Conservation (phyloP, 331 rosid genomes). For the Phaseolus coccineus region DNA sequence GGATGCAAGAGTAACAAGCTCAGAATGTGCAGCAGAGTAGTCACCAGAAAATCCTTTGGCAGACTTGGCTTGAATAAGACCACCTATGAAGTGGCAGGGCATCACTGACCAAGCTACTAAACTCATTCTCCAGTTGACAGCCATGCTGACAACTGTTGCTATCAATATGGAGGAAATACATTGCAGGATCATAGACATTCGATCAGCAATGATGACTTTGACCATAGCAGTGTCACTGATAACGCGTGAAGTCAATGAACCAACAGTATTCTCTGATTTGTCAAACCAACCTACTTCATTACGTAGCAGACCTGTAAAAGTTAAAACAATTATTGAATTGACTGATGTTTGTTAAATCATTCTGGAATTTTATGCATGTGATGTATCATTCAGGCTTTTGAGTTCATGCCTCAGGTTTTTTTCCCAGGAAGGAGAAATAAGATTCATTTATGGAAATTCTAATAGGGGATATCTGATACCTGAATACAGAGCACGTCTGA, state of each 20-base stretch:
- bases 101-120: slow-evolving; percentile 97
- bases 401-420: slow-evolving; percentile 1
- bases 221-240: slow-evolving; percentile 82
- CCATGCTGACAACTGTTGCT: slow-evolving; percentile 84
- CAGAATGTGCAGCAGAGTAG: slow-evolving; percentile 69
- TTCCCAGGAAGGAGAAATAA: slow-evolving; percentile 14
- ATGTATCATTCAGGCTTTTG: slow-evolving; percentile 19
- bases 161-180: slow-evolving; percentile 86
- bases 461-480: slow-evolving; percentile 55
- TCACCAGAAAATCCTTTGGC: slow-evolving; percentile 94
- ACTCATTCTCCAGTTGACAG: slow-evolving; percentile 84
- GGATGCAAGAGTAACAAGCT: slow-evolving; percentile 75
- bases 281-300: slow-evolving; percentile 95
- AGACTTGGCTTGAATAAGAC: slow-evolving; percentile 88
- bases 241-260: slow-evolving; percentile 77
- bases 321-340: not conserved
- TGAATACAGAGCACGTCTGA: slow-evolving; percentile 72
- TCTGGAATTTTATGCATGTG: slow-evolving; percentile 9
- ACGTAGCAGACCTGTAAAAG: slow-evolving; percentile 66
- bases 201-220: slow-evolving; percentile 83
- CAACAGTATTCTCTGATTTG: slow-evolving; percentile 75
- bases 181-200: slow-evolving; percentile 87
- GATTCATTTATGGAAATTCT: slow-evolving; percentile 24
- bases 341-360: slow-evolving; percentile 13
- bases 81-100: slow-evolving; percentile 99